Percentiles rank a stretch among this genome's conserved stretches.
Evolutionary conservation across 495 filamentous ascomycete species (phyloP).

Genomic region (Lepraria neglecta): DNA sequence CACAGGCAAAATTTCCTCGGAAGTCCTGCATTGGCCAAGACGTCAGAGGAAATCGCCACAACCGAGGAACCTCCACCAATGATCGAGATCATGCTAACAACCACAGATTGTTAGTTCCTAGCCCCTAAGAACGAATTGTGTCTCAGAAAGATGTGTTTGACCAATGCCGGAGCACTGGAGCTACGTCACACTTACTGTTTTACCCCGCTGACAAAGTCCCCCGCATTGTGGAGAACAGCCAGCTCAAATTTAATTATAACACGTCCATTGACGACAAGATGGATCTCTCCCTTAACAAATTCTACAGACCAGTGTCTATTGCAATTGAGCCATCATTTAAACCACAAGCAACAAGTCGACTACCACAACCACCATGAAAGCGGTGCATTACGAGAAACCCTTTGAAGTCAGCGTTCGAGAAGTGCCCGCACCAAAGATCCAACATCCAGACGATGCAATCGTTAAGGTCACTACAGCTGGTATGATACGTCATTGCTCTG

Average conservation of each 20-base stretch:
- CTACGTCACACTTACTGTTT: constrained; percentile 14
- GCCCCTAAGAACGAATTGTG: neutral
- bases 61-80: neutral
- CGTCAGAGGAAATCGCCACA: neutral
- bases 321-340: neutral
- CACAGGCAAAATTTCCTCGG: neutral
- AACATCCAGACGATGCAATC: constrained; percentile 50
- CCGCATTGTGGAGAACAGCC: constrained; percentile 17
- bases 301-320: neutral
- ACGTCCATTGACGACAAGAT: constrained; percentile 5
- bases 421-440: constrained; percentile 43
- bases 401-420: constrained; percentile 47
- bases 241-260: neutral
- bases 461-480: constrained; percentile 52
- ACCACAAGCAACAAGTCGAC: constrained; percentile 19
- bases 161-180: constrained; percentile 8
- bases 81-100: neutral
- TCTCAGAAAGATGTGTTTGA: neutral
- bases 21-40: neutral
- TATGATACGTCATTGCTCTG: constrained; percentile 4
- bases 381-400: constrained; percentile 49
- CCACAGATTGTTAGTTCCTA: neutral
- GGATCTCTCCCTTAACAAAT: neutral
- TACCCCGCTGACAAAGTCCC: constrained; percentile 13
- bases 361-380: constrained; percentile 41